A percentile compares a stretch with the other conserved stretches of the same genome.
phyloP scores from a whole-genome alignment of 345 rosid species.

The Arabidopsis suecica region DNA sequence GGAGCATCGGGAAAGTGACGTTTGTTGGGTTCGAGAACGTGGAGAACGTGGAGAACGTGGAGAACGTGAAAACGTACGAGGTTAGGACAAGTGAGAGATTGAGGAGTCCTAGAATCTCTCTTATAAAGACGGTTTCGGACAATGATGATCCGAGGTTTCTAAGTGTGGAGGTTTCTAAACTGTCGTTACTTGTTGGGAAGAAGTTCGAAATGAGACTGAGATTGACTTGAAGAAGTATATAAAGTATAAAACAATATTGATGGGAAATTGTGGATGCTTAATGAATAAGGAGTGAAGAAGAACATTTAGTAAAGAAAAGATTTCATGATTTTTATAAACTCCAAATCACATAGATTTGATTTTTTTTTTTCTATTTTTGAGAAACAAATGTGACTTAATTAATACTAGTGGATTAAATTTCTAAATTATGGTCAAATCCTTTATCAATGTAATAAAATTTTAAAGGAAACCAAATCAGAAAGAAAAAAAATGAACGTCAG shows the following conservation, averaged over 20 bases:
- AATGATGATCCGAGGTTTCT: conserved; percentile 37
- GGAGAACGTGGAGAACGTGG: conserved; percentile 28
- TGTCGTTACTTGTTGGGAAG: conserved; percentile 48
- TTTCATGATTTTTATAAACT: background rate
- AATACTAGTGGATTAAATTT: background rate
- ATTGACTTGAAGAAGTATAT: conserved; percentile 7
- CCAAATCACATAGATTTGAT: background rate
- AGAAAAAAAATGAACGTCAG: background rate
- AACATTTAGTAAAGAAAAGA: background rate
- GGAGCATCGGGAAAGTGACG: conserved; percentile 59
- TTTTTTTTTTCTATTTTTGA: too few relatives aligned
- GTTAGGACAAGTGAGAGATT: conserved; percentile 24
- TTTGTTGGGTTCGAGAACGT: conserved; percentile 56
- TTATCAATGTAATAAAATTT: background rate
- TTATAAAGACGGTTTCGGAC: conserved; percentile 29
- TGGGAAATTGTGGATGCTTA: conserved; percentile 16
- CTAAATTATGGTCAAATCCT: background rate
- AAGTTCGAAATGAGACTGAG: conserved; percentile 54
- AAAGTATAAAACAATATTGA: conserved; percentile 5
- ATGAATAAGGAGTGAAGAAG: conserved; percentile 16
- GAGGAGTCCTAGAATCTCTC: conserved; percentile 27
- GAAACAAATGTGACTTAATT: too few relatives aligned
- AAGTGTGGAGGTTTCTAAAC: conserved; percentile 43
- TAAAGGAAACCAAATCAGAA: background rate
- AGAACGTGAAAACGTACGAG: conserved; percentile 39